Conservation (phyloP, 805 yeast genomes). For the Blastobotrys muscicola region DNA sequence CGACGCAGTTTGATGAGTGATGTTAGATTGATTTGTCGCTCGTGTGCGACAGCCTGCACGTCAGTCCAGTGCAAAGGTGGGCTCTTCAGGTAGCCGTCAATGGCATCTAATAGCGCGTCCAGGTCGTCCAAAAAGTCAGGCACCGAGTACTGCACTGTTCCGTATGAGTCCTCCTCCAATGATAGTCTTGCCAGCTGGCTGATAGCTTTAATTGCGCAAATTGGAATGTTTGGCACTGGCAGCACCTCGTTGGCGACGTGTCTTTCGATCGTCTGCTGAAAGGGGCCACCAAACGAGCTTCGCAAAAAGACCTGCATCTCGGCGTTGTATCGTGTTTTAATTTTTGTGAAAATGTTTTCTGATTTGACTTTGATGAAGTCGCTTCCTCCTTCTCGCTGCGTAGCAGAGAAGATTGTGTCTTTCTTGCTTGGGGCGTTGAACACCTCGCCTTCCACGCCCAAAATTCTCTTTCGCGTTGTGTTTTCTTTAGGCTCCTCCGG, state of each 20-base stretch:
- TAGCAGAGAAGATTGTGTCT: slow-evolving; percentile 4
- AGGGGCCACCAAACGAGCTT: slow-evolving; percentile 24
- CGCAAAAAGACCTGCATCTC: slow-evolving; percentile 11
- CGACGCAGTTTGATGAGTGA: too few relatives aligned
- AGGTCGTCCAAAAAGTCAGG: slow-evolving; percentile 23
- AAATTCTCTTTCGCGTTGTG: slow-evolving; percentile 3
- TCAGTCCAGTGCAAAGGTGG: slow-evolving; percentile 29
- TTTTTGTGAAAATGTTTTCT: slow-evolving; percentile 6
- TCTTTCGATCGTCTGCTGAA: slow-evolving; percentile 24
- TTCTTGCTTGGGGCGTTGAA: background rate
- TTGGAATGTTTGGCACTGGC: slow-evolving; percentile 20
- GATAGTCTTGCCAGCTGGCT: slow-evolving; percentile 26
- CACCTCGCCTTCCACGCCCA: slow-evolving; percentile 1
- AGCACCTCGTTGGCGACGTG: slow-evolving; percentile 20
- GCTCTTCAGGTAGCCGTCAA: slow-evolving; percentile 16
- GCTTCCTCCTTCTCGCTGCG: background rate
- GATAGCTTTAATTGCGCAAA: slow-evolving; percentile 25
- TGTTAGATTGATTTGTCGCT: too few relatives aligned
- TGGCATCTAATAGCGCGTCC: slow-evolving; percentile 17
- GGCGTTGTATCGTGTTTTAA: background rate
- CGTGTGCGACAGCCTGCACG: slow-evolving; percentile 7
- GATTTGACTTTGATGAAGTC: background rate
- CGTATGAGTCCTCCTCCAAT: slow-evolving; percentile 29
- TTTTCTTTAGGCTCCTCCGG: slow-evolving; percentile 1
- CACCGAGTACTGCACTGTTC: slow-evolving; percentile 34